Base-by-base conservation (phyloP, 2,329 filamentous ascomycete genomes). In the Stagonosporopsis rhizophila region DNA sequence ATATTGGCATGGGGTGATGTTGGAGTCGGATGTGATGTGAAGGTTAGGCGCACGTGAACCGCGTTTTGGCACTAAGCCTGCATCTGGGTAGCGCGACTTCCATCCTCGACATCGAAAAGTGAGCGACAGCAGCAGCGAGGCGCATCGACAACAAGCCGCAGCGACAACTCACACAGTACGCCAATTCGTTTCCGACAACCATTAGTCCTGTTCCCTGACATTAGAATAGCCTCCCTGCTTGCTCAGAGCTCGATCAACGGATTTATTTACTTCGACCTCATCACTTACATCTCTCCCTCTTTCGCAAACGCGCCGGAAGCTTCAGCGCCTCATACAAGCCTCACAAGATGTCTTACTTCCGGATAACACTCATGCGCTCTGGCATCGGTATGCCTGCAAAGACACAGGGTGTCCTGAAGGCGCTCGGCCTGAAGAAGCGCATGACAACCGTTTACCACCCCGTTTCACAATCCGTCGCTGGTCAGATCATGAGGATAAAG, bases 401-500 rank as follows among this genome's bases (percentile, higher is more conserved):
- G 72, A 90, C 88, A 58, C 85, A 87, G 74, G 91, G 90, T 72
- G 91, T 94, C 19, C 89, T 97, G 53, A 84, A 88, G 60, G 90
- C 93, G 17, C 89, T 97, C 58, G 93, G 93, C 53, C 86, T 97
- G 62, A 90, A 88, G 69, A 91, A 90, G 75, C 90, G 93, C 70
- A 88, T 89, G 84, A 88, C 88, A 71, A 94, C 90, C 50, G 93
- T 96, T 70, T 96, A 96, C 82, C 89, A 96, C 78, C 90, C 91
- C 34, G 92, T 96, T 59, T 85, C 85, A 59, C 86, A 88, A 38
- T 87, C 92, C 65, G 87, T 91, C 60, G 93, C 93, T 9, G 93
- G 93, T 73, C 92, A 96, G 81, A 91, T 97, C 71, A 89, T 97
- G 83, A 89, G 89, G 77, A 92, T 97, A 68, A 97, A 97, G 82